Evolutionary conservation across 345 rosid species (phyloP).

Genomic region (Hibiscus trionum): DNA sequence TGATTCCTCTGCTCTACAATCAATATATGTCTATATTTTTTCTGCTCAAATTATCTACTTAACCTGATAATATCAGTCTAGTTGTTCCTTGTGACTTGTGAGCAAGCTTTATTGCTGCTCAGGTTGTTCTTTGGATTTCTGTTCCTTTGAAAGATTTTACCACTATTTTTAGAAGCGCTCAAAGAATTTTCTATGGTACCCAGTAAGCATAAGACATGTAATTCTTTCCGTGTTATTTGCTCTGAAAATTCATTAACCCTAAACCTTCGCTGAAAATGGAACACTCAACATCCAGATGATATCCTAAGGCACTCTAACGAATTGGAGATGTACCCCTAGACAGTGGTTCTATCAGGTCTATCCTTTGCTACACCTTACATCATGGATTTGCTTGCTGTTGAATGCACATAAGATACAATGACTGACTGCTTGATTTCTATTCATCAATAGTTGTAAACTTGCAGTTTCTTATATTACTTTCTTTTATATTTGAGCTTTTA

Average conservation of each 20-base stretch:
- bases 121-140: not conserved
- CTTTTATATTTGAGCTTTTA: not conserved
- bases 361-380: not conserved
- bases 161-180: not conserved
- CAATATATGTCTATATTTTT: not conserved
- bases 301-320: not conserved
- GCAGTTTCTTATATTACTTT: not conserved
- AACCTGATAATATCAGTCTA: not conserved
- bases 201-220: not conserved
- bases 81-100: not conserved
- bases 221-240: not conserved
- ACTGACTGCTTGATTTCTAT: not conserved
- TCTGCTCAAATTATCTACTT: not conserved
- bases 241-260: not conserved
- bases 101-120: not conserved
- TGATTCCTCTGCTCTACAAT: constrained; percentile 6
- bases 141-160: not conserved
- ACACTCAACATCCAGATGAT: not conserved
- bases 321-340: not conserved
- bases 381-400: not conserved
- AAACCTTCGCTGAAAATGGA: not conserved
- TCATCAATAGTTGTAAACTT: not conserved
- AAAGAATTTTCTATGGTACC: not conserved
- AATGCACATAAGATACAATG: not conserved
- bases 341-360: not conserved